Evolutionary conservation across 176 grass and related monocot genomes (phyloP), one percentile per base, ranked within the genome.

Genomic region (Alloteropsis semialata): DNA sequence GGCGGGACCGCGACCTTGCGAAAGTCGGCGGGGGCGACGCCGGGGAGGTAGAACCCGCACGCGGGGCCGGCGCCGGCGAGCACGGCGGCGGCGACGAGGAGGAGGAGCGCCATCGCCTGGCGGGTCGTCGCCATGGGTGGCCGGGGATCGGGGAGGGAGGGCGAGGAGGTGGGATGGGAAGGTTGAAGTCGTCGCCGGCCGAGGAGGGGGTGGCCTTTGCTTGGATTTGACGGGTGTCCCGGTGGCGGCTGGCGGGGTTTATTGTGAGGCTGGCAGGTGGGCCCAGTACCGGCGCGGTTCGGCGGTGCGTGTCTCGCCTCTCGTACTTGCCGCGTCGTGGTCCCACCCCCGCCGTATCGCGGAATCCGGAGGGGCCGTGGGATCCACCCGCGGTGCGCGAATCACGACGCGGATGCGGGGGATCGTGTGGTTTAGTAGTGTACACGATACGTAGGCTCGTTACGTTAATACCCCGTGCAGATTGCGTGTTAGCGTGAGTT

Each of bases 21-120:
- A 81, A 92, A 97, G 83, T 94, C 92, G 53, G 82, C 76, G 15
- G 94, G 94, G 29, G 88, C 92, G 55, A 97, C 94, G 82, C 92
- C 92, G 60, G 92, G 94, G 58, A 97, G 90, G 88, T 94, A 97
- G 86, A 97, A 97, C 76, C 81, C 81, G 16, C 74, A 53, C 27
- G 55, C 86, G 39, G 42, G 9, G 58, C n/a, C 55, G 60, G 74
- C 79, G 85, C 19, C 19, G 59, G 14, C 42, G 65, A 76, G 59
- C 34, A 90, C 43, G 38, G 69, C 58, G 22, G 72, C 12, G 22
- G 49, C n/a, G n/a, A 36, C 6, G 38, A 84, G 11, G 73, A 84
- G 11, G 73, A 82, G 11, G 48, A 57, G 55, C 41, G 16, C 25
- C 29, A 53, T 43, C 76, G 2, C 49, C 41, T 1, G 63, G 71